Evolutionary conservation across 345 rosid genomes (phyloP).

Genomic region (Geranium brycei): DNA sequence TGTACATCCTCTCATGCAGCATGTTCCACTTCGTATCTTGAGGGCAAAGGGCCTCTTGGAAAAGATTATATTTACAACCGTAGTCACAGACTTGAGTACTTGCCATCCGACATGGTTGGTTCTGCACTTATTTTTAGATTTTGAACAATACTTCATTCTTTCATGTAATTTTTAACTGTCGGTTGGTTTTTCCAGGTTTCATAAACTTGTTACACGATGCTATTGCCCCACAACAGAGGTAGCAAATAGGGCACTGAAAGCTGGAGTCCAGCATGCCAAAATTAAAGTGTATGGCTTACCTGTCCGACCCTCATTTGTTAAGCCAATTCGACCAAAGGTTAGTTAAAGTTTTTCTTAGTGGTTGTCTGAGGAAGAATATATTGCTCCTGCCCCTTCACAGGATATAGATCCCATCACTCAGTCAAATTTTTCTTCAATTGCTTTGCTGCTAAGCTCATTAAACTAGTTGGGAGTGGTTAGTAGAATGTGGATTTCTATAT

Average conservation of each 20-base stretch:
- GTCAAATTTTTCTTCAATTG: too few species aligned
- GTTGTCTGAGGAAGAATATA: too few species aligned
- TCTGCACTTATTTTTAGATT: not conserved
- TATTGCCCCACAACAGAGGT: conserved; percentile 93
- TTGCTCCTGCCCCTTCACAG: too few species aligned
- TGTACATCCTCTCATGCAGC: conserved; percentile 98
- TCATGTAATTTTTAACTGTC: conserved; percentile 5
- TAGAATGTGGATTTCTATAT: too few species aligned
- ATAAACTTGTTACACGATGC: conserved; percentile 98
- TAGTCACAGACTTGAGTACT: conserved; percentile 87
- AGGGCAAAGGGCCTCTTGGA: conserved; percentile 75
- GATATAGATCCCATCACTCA: too few species aligned
- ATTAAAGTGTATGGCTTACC: conserved; percentile 95
- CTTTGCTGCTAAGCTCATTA: too few species aligned
- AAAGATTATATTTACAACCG: conserved; percentile 93
- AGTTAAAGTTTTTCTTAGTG: conserved; percentile 7
- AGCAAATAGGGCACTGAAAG: conserved; percentile 74
- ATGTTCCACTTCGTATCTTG: conserved; percentile 91
- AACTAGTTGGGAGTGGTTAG: too few species aligned
- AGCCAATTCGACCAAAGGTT: conserved; percentile 89
- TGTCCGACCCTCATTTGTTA: conserved; percentile 90
- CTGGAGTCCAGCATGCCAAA: conserved; percentile 73
- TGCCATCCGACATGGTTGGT: conserved; percentile 99
- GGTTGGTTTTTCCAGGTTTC: conserved; percentile 49
- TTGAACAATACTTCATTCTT: not conserved